Conservation (phyloP, 345 rosid species). For the Erucastrum elatum region DNA sequence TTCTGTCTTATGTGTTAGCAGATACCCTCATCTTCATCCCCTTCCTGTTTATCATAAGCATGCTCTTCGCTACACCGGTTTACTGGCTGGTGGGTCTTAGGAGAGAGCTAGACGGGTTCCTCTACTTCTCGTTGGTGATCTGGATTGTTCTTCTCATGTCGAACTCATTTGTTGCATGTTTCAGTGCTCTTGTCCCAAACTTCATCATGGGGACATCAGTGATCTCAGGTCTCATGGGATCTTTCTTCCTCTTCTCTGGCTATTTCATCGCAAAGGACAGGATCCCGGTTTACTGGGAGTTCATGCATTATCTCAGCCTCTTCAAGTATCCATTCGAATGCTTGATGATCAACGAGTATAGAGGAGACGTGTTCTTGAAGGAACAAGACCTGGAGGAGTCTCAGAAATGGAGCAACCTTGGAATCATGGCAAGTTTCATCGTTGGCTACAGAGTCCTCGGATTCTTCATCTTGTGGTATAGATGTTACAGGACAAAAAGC, state of each 20-base stretch:
- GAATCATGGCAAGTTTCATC: constrained; percentile 69
- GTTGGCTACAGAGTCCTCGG: constrained; percentile 75
- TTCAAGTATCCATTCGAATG: constrained; percentile 71
- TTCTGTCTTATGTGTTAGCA: constrained; percentile 65
- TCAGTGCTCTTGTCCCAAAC: constrained; percentile 90
- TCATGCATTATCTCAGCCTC: constrained; percentile 82
- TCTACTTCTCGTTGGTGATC: constrained; percentile 69
- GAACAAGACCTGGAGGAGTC: constrained; percentile 62
- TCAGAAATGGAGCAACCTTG: constrained; percentile 77
- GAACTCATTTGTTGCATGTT: constrained; percentile 85
- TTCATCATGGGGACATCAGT: constrained; percentile 94
- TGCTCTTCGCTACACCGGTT: constrained; percentile 75
- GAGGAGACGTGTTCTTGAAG: constrained; percentile 50
- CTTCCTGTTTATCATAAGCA: constrained; percentile 60
- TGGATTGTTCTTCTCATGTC: constrained; percentile 74
- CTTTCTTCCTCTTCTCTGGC: constrained; percentile 90
- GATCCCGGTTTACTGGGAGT: constrained; percentile 78
- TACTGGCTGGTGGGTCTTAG: constrained; percentile 87
- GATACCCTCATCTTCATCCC: constrained; percentile 73
- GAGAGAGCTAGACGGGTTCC: constrained; percentile 53
- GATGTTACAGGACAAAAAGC: constrained; percentile 61
- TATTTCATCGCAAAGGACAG: constrained; percentile 69
- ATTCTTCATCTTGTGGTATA: constrained; percentile 66
- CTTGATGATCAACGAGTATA: constrained; percentile 67
- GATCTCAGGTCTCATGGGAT: constrained; percentile 85